Conservation (phyloP, 169 alveolate species). For the Eimeria brunetti region DNA sequence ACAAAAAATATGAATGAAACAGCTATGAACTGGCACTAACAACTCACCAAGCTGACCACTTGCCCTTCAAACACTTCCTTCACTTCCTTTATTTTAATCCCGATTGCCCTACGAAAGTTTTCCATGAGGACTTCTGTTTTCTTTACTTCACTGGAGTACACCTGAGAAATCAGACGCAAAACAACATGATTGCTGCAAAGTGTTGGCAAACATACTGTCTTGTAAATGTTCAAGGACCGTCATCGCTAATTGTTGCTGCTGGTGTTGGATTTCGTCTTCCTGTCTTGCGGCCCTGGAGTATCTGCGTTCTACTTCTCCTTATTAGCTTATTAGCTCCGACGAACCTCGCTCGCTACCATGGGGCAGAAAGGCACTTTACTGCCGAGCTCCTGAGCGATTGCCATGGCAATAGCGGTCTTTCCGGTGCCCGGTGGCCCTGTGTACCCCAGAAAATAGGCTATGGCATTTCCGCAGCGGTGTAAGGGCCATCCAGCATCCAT, state of each 20-base stretch:
- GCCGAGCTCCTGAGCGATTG: constrained; percentile 99
- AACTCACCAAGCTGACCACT: constrained; percentile 95
- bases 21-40: no score
- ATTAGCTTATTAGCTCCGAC: constrained; percentile 84
- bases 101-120: constrained; percentile 99
- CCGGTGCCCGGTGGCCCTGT: constrained; percentile 97
- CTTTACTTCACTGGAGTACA: constrained; percentile 98
- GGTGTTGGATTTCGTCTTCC: neutral
- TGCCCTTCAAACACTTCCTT: constrained; percentile 99
- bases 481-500: neutral
- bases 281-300: neutral
- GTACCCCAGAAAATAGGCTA: neutral
- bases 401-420: constrained; percentile 99
- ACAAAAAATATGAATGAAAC: neutral
- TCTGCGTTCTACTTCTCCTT: neutral
- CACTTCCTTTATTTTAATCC: constrained; percentile 98
- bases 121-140: constrained; percentile 99
- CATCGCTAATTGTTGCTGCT: neutral
- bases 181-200: neutral
- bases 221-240: neutral
- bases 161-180: constrained; percentile 18
- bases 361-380: constrained; percentile 99
- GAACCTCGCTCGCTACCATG: constrained; percentile 99
- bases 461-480: neutral
- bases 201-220: neutral